phyloP scores from a whole-genome alignment of 2,329 filamentous ascomycete genomes.

The Alternaria viburni region DNA sequence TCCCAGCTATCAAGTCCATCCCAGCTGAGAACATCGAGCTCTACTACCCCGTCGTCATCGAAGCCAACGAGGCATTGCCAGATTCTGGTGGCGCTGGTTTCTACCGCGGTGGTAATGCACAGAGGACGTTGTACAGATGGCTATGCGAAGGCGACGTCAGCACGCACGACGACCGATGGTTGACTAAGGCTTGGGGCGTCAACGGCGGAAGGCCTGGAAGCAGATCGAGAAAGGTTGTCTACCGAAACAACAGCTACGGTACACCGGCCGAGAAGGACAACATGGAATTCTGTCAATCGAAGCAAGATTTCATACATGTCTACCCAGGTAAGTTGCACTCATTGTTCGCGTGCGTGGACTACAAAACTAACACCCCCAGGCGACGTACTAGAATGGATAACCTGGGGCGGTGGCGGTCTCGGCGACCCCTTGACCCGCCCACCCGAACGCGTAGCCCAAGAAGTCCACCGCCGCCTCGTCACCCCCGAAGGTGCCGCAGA shows the following conservation, averaged over 20 bases:
- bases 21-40: conserved; percentile 58
- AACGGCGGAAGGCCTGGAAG: conserved; percentile 55
- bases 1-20: conserved; percentile 59
- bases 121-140: conserved; percentile 57
- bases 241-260: conserved; percentile 49
- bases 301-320: conserved; percentile 57
- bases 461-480: conserved; percentile 55
- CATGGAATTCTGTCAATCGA: conserved; percentile 50
- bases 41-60: conserved; percentile 57
- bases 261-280: conserved; percentile 43
- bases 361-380: conserved; percentile 27
- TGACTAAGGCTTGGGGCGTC: conserved; percentile 59
- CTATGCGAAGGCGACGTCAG: conserved; percentile 55
- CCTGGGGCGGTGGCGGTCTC: conserved; percentile 58
- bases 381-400: conserved; percentile 59
- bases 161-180: conserved; percentile 58
- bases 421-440: conserved; percentile 56
- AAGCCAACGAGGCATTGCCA: conserved; percentile 56
- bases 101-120: conserved; percentile 58
- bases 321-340: conserved; percentile 38
- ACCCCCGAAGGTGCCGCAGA: conserved; percentile 50
- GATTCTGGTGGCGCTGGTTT: conserved; percentile 58
- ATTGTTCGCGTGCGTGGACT: not conserved
- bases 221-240: conserved; percentile 53
- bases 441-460: conserved; percentile 52